Evolutionary conservation across 192 early-diverging fungal genomes (phyloP).

Genomic region (Helicostylum pulchrum): DNA sequence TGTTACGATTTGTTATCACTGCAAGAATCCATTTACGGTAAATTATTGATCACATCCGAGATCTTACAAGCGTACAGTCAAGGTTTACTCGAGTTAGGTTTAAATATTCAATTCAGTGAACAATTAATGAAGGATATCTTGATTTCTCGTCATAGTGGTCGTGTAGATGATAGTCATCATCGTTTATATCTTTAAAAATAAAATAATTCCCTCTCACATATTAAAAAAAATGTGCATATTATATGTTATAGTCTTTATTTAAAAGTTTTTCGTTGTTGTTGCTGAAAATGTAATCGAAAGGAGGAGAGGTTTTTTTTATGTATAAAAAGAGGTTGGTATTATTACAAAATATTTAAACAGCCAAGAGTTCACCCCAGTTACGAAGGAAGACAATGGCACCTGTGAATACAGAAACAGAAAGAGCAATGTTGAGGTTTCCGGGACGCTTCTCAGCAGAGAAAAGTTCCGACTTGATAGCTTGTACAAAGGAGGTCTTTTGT

Average conservation of each 20-base stretch:
- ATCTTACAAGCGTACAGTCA: conserved; percentile 19
- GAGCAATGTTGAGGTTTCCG: conserved; percentile 52
- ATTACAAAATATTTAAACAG: conserved; percentile 37
- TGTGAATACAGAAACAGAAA: conserved; percentile 55
- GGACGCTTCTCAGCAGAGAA: conserved; percentile 52
- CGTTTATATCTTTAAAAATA: conserved; percentile 29
- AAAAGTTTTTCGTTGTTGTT: too few species aligned
- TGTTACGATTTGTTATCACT: conserved; percentile 26
- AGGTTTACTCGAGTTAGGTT: conserved; percentile 6
- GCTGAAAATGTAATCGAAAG: too few species aligned
- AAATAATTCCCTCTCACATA: neutral
- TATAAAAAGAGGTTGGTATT: neutral
- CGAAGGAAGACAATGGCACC: conserved; percentile 55
- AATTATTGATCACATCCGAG: conserved; percentile 22
- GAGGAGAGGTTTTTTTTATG: neutral
- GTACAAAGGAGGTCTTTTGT: conserved; percentile 16
- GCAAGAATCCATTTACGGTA: conserved; percentile 31
- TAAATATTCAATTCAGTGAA: conserved; percentile 8
- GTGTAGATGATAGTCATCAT: conserved; percentile 30
- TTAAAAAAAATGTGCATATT: neutral
- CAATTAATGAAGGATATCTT: conserved; percentile 3
- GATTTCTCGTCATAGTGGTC: neutral
- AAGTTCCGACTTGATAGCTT: conserved; percentile 38
- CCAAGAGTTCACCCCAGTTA: conserved; percentile 53
- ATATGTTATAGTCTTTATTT: too few species aligned